Percentiles rank a stretch among this genome's conserved stretches.
Conservation (phyloP, 306 rosid genomes). For the Prunus mira region DNA sequence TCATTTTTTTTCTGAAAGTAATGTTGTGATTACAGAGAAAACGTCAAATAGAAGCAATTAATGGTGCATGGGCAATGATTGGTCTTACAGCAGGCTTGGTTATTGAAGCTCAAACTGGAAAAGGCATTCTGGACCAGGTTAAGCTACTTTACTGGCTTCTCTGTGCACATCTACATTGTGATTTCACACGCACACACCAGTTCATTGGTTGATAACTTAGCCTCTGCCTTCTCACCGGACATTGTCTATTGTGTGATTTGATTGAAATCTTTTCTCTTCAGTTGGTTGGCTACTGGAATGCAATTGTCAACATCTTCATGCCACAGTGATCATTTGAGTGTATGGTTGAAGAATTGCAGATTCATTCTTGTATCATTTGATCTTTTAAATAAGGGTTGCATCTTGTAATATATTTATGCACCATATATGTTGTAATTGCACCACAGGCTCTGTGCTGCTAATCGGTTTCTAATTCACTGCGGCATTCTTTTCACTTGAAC, state of each 20-base stretch:
- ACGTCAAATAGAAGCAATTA: slow-evolving; percentile 84
- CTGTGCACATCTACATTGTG: not conserved
- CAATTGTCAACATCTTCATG: slow-evolving; percentile 53
- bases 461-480: slow-evolving; percentile 11
- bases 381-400: slow-evolving; percentile 18
- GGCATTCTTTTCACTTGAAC: slow-evolving; percentile 22
- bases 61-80: slow-evolving; percentile 98
- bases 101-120: slow-evolving; percentile 83
- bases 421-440: slow-evolving; percentile 19
- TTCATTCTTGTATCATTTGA: slow-evolving; percentile 34
- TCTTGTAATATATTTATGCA: slow-evolving; percentile 17
- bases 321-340: slow-evolving; percentile 29
- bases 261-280: slow-evolving; percentile 37
- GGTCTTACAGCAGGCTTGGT: slow-evolving; percentile 87
- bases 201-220: slow-evolving; percentile 10
- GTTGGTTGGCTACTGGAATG: slow-evolving; percentile 59
- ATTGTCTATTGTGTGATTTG: slow-evolving; percentile 15
- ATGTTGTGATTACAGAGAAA: slow-evolving; percentile 53
- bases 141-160: not conserved
- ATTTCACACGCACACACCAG: not conserved
- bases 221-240: slow-evolving; percentile 23
- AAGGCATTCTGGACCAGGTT: slow-evolving; percentile 72
- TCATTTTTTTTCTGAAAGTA: slow-evolving; percentile 20
- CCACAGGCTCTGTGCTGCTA: slow-evolving; percentile 14
- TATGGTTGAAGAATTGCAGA: slow-evolving; percentile 22